Percentiles rank a stretch among this genome's conserved stretches.
These are phyloP conservation scores for Rubroshorea leprosula DNA, from an alignment of 345 rosid genomes.

Conservation along the genomic window DNA sequence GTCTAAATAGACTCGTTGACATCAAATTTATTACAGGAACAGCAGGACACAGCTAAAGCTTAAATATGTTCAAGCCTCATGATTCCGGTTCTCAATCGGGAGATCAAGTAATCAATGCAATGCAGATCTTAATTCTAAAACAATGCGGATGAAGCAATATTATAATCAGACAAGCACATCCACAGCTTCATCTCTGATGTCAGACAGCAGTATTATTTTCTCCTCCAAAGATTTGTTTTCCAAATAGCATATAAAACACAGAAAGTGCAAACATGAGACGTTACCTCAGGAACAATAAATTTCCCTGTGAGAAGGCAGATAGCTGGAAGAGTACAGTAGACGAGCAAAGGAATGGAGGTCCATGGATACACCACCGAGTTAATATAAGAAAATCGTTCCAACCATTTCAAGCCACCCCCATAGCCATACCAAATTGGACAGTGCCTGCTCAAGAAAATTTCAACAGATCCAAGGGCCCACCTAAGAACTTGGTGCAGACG, in stretches of 20 bases:
- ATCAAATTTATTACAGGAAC: background rate
- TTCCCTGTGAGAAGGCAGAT: constrained; percentile 90
- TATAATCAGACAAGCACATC: background rate
- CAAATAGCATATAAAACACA: background rate
- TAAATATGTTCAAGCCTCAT: too few species aligned
- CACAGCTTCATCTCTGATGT: too few species aligned
- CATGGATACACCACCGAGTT: constrained; percentile 92
- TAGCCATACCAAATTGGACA: constrained; percentile 98
- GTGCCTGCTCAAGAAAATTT: constrained; percentile 91
- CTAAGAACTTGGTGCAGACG: constrained; percentile 95
- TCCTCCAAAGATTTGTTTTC: too few species aligned
- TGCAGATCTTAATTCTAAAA: too few species aligned
- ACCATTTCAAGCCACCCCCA: constrained; percentile 93
- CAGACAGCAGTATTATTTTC: too few species aligned
- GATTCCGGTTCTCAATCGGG: too few species aligned
- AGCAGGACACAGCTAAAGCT: too few species aligned
- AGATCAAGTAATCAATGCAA: too few species aligned
- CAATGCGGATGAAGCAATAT: too few species aligned
- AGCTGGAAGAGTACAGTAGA: constrained; percentile 89
- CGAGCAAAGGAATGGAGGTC: constrained; percentile 83
- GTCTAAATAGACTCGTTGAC: background rate
- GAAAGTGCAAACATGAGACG: background rate
- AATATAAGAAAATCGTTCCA: constrained; percentile 90
- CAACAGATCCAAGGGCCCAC: constrained; percentile 98
- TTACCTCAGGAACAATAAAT: constrained; percentile 97